Conservation (phyloP, 163 green algal genomes). For the Coccomyxa subellipsoidea region DNA sequence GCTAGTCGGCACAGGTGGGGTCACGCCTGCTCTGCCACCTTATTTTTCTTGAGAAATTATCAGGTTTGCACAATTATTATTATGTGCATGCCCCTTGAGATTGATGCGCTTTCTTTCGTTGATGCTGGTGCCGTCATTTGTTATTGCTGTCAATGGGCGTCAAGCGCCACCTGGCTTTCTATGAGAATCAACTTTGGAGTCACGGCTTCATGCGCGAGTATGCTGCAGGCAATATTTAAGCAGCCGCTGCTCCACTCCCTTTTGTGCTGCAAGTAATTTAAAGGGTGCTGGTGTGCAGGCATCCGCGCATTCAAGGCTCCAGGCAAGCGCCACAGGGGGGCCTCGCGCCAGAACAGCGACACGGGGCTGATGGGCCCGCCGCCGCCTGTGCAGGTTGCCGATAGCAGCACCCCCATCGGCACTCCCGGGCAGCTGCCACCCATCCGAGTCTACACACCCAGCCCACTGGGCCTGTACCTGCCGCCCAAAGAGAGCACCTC, state of each 20-base stretch:
- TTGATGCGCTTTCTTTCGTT: too few relatives aligned
- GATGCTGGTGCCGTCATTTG: too few relatives aligned
- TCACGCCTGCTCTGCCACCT: background rate
- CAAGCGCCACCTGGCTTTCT: too few relatives aligned
- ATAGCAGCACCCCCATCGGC: background rate
- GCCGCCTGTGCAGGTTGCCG: background rate
- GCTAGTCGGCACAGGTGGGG: constrained; percentile 4
- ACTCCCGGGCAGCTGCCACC: background rate
- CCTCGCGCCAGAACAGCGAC: background rate
- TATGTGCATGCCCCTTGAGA: too few relatives aligned
- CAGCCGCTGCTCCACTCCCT: too few relatives aligned
- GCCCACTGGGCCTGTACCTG: background rate
- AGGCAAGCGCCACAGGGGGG: background rate
- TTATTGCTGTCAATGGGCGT: too few relatives aligned
- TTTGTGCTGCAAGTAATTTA: too few relatives aligned
- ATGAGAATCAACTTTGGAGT: too few relatives aligned
- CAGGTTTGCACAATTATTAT: too few relatives aligned
- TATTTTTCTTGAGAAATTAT: too few relatives aligned
- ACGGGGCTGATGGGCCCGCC: background rate
- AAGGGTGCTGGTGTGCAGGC: background rate
- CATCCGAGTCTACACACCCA: background rate
- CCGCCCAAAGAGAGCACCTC: background rate
- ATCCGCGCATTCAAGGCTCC: background rate
- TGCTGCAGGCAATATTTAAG: too few relatives aligned
- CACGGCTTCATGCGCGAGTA: too few relatives aligned